Evolutionary conservation across 2,329 filamentous ascomycete genomes (phyloP).

Genomic region (Plenodomus biglobosus): DNA sequence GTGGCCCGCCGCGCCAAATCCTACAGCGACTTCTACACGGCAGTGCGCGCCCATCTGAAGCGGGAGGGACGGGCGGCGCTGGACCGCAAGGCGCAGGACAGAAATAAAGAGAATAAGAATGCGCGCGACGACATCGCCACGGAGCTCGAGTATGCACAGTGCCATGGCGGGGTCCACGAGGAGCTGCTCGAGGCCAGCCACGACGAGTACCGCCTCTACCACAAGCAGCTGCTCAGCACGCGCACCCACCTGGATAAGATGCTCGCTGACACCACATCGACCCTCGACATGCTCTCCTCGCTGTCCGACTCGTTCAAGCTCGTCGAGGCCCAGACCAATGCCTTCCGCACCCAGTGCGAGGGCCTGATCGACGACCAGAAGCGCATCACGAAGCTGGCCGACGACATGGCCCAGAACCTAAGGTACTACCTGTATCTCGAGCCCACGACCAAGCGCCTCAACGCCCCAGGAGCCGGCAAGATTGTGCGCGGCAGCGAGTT

Average conservation of each 20-base stretch:
- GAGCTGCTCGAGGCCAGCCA: slow-evolving; percentile 79
- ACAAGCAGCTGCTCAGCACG: slow-evolving; percentile 77
- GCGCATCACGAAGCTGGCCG: slow-evolving; percentile 74
- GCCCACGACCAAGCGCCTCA: slow-evolving; percentile 82
- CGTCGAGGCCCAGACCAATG: slow-evolving; percentile 88
- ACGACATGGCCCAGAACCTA: slow-evolving; percentile 85
- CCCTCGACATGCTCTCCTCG: slow-evolving; percentile 73
- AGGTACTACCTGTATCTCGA: slow-evolving; percentile 95
- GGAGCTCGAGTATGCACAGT: slow-evolving; percentile 60
- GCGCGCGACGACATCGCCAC: slow-evolving; percentile 53
- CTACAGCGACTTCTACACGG: slow-evolving; percentile 75
- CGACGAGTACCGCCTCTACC: slow-evolving; percentile 80
- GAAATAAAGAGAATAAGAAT: slow-evolving; percentile 45
- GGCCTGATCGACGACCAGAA: slow-evolving; percentile 80
- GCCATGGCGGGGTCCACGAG: slow-evolving; percentile 63
- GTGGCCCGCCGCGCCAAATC: slow-evolving; percentile 69
- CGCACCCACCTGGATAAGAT: slow-evolving; percentile 80
- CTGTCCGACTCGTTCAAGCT: slow-evolving; percentile 84
- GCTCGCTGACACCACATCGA: slow-evolving; percentile 72
- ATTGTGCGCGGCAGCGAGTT: slow-evolving; percentile 84
- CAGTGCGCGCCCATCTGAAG: slow-evolving; percentile 60
- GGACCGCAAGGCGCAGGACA: no score
- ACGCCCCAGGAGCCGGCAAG: slow-evolving; percentile 85
- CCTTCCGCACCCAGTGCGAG: slow-evolving; percentile 90
- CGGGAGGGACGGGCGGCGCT: slow-evolving; percentile 53